Evolutionary conservation across 129 eudicot genomes (phyloP), one percentile per base, ranked within the genome.

Genomic region (Smallanthus sonchifolius): DNA sequence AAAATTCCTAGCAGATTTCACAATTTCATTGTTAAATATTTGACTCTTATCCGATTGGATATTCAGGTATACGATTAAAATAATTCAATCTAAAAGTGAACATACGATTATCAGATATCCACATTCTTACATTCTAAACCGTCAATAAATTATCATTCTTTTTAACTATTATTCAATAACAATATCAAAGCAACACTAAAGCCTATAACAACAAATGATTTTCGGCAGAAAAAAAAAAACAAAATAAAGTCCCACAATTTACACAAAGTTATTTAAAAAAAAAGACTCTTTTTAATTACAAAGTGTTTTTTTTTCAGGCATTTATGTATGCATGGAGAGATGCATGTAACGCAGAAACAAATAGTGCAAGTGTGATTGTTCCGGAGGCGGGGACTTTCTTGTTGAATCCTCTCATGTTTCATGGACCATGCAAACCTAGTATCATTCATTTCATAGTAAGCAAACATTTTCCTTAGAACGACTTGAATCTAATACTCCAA

Each of bases 391-490:
- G 48, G 47, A 75, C 83, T 36, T 90, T 83, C 66, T 60, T 85
- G 56, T 73, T 90, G 73, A 61, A 75, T 52, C 94, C 93, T 38
- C 65, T 78, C 81, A 76, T 62, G 57, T 90, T 90, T 68, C 4
- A 17, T 1, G 97, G 96, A 45, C 97, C 97, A 3, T 90, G 97
- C 89, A 70, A 80, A 10, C 67, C 93, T 3, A 38, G 75, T 14
- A 54, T 30, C 63, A 85, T 90, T 38, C 73, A 60, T 81, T 83
- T 90, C 75, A 13, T 62, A 79, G 93, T 89, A 84, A 30, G 59
- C 1, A 39, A 57, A 24, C 64, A 14, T 7, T 34, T 54, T 5
- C 17, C 60, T 7, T 54, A 20, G 11, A 4, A 24, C 15, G 65
- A 51, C 16, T n/a, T n/a, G n/a, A n/a, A n/a, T n/a, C n/a, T n/a